A percentile compares a stretch with the other conserved stretches of the same genome.
Conservation (phyloP, 768 basidiomycete genomes). For the Phaeotremella fagi region DNA sequence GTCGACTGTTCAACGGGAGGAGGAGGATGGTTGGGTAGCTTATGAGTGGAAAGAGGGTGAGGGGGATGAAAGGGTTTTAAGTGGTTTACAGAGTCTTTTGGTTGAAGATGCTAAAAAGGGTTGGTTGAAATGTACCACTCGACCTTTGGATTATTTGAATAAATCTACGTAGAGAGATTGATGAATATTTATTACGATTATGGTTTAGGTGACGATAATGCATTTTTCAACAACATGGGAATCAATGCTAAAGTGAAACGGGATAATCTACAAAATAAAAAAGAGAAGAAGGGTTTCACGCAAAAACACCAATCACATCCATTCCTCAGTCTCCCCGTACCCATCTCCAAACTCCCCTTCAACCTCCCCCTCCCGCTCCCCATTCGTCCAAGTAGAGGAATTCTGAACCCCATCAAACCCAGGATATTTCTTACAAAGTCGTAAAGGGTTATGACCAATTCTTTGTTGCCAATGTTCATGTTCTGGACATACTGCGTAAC, state of each 20-base stretch:
- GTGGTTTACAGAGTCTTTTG: constrained; percentile 25
- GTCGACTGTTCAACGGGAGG: constrained; percentile 22
- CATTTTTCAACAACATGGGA: neutral
- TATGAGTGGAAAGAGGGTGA: constrained; percentile 31
- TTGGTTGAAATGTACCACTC: constrained; percentile 30
- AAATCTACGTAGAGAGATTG: neutral
- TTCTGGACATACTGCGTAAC: constrained; percentile 33
- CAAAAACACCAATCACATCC: neutral
- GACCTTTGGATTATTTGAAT: constrained; percentile 36
- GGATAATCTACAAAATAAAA: neutral
- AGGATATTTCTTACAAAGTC: constrained; percentile 4
- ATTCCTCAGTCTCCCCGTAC: neutral
- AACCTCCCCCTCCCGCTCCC: neutral
- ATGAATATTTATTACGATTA: neutral
- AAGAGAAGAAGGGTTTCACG: neutral
- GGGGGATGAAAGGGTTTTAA: constrained; percentile 21
- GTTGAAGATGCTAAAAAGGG: constrained; percentile 28
- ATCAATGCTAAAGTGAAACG: neutral
- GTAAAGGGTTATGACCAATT: constrained; percentile 21
- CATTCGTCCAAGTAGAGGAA: constrained; percentile 4
- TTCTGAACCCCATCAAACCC: neutral
- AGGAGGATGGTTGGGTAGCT: constrained; percentile 33
- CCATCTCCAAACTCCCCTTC: too few species aligned
- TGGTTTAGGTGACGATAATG: neutral
- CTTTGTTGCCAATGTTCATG: constrained; percentile 37